Conservation (phyloP, 2,329 filamentous ascomycete genomes). For the Alternaria metachromatica region DNA sequence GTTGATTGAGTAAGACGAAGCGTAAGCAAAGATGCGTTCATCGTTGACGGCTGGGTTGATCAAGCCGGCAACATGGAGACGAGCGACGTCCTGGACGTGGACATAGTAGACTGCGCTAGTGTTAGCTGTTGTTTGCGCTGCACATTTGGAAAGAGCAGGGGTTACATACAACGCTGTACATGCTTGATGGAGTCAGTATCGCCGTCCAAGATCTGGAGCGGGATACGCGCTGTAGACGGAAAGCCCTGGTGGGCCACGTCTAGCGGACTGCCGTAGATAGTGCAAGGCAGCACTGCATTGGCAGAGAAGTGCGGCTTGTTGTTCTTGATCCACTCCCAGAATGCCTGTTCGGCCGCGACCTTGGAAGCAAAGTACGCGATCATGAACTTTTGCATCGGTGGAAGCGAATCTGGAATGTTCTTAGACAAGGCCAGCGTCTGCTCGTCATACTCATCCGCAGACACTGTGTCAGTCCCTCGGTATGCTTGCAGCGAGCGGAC, state of each 20-base stretch:
- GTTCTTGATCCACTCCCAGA: constrained; percentile 53
- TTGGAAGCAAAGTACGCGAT: constrained; percentile 53
- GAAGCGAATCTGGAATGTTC: constrained; percentile 28
- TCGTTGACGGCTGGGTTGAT: constrained; percentile 17
- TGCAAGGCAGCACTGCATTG: constrained; percentile 37
- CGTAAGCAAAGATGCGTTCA: constrained; percentile 24
- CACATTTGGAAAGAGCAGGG: neutral
- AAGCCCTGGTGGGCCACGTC: constrained; percentile 19
- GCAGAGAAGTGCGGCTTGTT: constrained; percentile 50
- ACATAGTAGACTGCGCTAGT: constrained; percentile 16
- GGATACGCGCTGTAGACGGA: constrained; percentile 15
- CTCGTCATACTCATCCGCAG: constrained; percentile 42
- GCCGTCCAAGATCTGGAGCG: constrained; percentile 16
- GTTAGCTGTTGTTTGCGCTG: constrained; percentile 1
- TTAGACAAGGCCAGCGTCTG: constrained; percentile 40
- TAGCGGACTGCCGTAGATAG: constrained; percentile 20
- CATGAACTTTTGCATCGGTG: constrained; percentile 15
- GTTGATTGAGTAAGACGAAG: constrained; percentile 13
- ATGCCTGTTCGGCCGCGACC: constrained; percentile 49
- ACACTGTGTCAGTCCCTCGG: constrained; percentile 41
- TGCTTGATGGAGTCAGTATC: constrained; percentile 17
- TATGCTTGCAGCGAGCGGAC: constrained; percentile 24
- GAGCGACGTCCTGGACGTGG: constrained; percentile 28
- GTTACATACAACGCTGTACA: constrained; percentile 15
- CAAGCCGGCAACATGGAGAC: constrained; percentile 24